Evolutionary conservation across 495 filamentous ascomycete genomes (phyloP).

Genomic region (Opeltia flavorubescens): DNA sequence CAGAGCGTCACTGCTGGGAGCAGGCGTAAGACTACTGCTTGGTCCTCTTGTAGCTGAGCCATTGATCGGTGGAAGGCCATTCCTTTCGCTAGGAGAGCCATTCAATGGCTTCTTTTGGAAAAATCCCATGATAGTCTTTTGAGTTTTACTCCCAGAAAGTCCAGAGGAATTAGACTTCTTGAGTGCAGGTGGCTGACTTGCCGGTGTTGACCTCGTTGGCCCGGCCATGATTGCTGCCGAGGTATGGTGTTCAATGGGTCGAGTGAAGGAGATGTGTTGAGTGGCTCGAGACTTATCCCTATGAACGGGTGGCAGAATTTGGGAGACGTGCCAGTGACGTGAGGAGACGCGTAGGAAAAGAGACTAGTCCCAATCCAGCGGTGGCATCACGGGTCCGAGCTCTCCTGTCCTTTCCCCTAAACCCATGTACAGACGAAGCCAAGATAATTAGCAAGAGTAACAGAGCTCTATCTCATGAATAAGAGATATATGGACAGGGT

Average conservation of each 20-base stretch:
- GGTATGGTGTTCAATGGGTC: too few relatives aligned
- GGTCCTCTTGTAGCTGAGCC: constrained; percentile 28
- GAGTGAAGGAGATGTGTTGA: neutral
- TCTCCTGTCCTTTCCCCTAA: too few relatives aligned
- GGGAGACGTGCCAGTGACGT: too few relatives aligned
- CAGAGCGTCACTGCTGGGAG: constrained; percentile 59
- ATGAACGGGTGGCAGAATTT: too few relatives aligned
- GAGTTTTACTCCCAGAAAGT: constrained; percentile 46
- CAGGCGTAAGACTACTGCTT: constrained; percentile 46
- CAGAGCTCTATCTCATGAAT: too few relatives aligned
- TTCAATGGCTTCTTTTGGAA: constrained; percentile 53
- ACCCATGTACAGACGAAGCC: too few relatives aligned
- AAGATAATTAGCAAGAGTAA: too few relatives aligned
- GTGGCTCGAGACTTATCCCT: too few relatives aligned
- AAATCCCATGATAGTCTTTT: constrained; percentile 72
- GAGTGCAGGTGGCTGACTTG: constrained; percentile 26
- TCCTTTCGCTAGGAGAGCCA: constrained; percentile 25
- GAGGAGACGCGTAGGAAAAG: neutral
- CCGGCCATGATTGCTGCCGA: too few relatives aligned
- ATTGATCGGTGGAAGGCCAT: constrained; percentile 30
- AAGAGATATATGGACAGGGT: too few relatives aligned
- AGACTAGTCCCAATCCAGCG: too few relatives aligned
- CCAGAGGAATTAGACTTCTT: constrained; percentile 31
- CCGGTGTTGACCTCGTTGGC: neutral
- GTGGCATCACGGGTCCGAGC: too few relatives aligned